Evolutionary conservation across 495 filamentous ascomycete species (phyloP), one percentile per base, ranked within the genome.

Genomic region (Talaromyces proteolyticus): DNA sequence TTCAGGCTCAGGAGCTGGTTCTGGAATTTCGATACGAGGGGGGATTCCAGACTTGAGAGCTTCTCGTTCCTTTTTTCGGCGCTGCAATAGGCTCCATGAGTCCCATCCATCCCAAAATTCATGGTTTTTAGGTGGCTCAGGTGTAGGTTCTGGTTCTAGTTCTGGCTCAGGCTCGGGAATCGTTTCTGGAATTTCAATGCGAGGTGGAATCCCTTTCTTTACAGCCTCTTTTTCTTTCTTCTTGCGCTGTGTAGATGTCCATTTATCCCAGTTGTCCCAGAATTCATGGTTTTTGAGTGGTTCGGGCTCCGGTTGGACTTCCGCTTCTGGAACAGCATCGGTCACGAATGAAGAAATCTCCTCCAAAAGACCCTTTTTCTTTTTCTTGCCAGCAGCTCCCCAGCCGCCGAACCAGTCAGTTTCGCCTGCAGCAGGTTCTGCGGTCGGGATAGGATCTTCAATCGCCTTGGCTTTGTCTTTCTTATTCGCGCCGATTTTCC

Each of bases 301-400:
- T 45, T 57, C 62, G 12, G 56, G 63, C 18, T 71, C 70, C 8
- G 56, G 62, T 36, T 69, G 62, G 17, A 44, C 16, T 19, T 39
- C 52, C 11, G 56, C n/a, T 43, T 48, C 38, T 17, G 23, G 47
- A 12, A 49, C 3, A 47, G 39, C 6, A 16, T 47, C 47, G 22
- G 58, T 52, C 6, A 68, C 68, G 29, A 34, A 34, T 34, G 29
- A 34, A 34, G 67, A 60, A 18, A 63, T 55, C 3, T 61, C 57
- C 17, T 63, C 60, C 34, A 63, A 55, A 25, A 59, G 54, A 3
- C 57, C 57, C 29, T 62, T 56, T 37, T 50, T 49, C 34, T 48
- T 49, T 17, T 74, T 70, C 57, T 68, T 70, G 6, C 56, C 54
- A 7, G 58, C 44, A 36, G 58, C 58, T 10, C 60, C 62, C 61